Percentiles rank a stretch among this genome's conserved stretches.
Conservation (phyloP, 306 rosid species). For the Corylus americana region DNA sequence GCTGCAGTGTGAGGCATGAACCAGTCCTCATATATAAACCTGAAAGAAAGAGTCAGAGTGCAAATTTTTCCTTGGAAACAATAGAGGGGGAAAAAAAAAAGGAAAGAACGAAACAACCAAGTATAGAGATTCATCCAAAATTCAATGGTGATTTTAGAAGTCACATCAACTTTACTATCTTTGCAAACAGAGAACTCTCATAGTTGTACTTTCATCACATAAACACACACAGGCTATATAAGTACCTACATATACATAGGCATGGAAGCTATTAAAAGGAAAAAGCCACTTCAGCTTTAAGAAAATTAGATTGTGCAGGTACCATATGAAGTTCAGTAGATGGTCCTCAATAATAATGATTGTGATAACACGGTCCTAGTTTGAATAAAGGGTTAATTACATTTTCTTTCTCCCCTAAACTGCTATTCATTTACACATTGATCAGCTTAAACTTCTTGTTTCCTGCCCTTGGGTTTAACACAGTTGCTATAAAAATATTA, state of each 20-base stretch:
- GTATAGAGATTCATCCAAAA: no score
- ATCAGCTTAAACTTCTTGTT: no score
- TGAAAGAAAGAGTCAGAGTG: constrained; percentile 34
- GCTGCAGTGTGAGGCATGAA: constrained; percentile 90
- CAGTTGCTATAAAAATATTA: neutral
- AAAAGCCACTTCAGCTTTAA: neutral
- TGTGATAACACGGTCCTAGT: neutral
- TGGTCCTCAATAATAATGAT: neutral
- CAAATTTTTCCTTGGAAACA: neutral
- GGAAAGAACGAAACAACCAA: neutral
- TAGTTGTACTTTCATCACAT: neutral
- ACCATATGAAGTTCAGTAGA: neutral
- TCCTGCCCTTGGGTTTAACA: neutral
- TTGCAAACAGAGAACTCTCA: neutral
- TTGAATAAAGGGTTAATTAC: no score
- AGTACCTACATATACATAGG: neutral
- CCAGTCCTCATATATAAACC: constrained; percentile 86
- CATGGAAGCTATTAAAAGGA: neutral
- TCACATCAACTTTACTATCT: no score
- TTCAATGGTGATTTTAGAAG: no score
- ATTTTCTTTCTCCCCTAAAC: no score
- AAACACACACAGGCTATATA: neutral
- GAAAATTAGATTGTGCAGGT: neutral
- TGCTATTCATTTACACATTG: no score
- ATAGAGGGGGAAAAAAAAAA: neutral